Conservation (phyloP, 75 land plant species). For the Pinus taeda region DNA sequence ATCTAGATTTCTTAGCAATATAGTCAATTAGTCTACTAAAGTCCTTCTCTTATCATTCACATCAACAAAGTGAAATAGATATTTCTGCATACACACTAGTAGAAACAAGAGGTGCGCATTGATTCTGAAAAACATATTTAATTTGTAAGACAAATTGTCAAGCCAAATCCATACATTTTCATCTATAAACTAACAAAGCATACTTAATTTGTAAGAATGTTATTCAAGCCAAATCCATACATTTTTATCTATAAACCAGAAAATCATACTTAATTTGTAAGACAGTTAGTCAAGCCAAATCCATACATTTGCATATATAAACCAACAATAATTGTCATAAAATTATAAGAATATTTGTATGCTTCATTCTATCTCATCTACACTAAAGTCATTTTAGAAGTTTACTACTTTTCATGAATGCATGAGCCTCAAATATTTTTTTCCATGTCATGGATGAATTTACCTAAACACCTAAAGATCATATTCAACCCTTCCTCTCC, state of each 20-base stretch:
- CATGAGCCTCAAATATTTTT: background rate
- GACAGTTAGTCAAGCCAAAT: too few relatives aligned
- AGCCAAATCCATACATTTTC: too few relatives aligned
- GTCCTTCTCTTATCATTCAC: too few relatives aligned
- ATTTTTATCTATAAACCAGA: background rate
- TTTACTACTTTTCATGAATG: background rate
- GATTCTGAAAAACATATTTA: too few relatives aligned
- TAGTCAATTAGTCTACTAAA: too few relatives aligned
- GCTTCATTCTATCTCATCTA: background rate
- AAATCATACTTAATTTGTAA: too few relatives aligned
- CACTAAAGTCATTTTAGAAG: background rate
- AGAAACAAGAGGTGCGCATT: background rate
- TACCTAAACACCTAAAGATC: background rate
- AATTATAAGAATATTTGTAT: background rate
- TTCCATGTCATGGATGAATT: background rate
- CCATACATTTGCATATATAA: too few relatives aligned
- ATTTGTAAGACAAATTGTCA: too few relatives aligned
- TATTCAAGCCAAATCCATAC: background rate
- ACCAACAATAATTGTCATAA: background rate
- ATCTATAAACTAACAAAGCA: too few relatives aligned
- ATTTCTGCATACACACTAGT: background rate
- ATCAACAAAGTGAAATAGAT: too few relatives aligned
- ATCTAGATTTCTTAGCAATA: too few relatives aligned
- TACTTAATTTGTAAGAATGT: background rate
- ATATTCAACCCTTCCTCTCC: background rate